Conservation (phyloP, 176 grass and related monocot species). For the Melocanna baccifera region DNA sequence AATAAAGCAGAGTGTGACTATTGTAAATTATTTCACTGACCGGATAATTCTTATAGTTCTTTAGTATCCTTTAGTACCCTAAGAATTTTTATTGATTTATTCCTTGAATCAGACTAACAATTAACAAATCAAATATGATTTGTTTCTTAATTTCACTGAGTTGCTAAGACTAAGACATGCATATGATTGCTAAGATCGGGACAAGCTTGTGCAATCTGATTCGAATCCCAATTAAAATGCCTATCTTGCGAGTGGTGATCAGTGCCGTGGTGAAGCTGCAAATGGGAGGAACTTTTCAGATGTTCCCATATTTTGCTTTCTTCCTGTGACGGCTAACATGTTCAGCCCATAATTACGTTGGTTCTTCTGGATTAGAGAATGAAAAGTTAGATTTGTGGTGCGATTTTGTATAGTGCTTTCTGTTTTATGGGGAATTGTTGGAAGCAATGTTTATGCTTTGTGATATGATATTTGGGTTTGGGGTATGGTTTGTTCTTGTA, state of each 20-base stretch:
- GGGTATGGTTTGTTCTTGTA: conserved; percentile 10
- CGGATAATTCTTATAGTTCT: too few relatives aligned
- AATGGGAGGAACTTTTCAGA: conserved; percentile 24
- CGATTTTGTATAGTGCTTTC: not conserved
- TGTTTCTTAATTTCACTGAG: too few relatives aligned
- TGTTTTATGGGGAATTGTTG: not conserved
- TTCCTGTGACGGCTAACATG: conserved; percentile 16
- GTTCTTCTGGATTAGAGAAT: conserved; percentile 12
- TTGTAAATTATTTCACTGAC: too few relatives aligned
- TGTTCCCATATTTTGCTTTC: not conserved
- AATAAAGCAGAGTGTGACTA: too few relatives aligned
- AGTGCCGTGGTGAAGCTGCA: not conserved
- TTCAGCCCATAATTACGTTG: not conserved
- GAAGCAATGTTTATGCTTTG: not conserved
- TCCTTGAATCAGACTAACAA: too few relatives aligned
- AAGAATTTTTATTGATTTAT: too few relatives aligned
- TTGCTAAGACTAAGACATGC: too few relatives aligned
- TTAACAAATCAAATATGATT: too few relatives aligned
- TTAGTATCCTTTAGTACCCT: too few relatives aligned
- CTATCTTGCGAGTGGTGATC: conserved; percentile 29
- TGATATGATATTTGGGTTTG: not conserved
- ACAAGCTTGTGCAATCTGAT: too few relatives aligned
- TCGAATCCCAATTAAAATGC: too few relatives aligned
- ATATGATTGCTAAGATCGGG: too few relatives aligned
- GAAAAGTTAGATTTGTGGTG: not conserved